phyloP scores from a whole-genome alignment of 371 early-diverging fungal genomes.

The Mortierella sp. region DNA sequence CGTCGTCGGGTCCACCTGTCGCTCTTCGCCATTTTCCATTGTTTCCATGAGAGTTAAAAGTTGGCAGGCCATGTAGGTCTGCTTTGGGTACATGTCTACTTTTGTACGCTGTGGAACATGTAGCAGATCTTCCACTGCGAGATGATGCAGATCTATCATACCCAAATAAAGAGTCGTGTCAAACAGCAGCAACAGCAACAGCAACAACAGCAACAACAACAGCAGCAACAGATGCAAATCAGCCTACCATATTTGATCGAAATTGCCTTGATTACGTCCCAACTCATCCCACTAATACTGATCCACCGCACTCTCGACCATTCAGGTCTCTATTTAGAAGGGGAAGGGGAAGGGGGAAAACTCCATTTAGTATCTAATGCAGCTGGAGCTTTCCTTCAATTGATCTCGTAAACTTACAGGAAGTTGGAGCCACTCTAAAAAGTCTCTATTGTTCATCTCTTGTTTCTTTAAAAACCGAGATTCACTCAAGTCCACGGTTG shows the following conservation, averaged over 20 bases:
- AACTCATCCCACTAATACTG: slow-evolving; percentile 60
- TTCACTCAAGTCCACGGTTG: slow-evolving; percentile 32
- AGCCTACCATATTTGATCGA: slow-evolving; percentile 50
- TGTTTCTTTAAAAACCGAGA: slow-evolving; percentile 6
- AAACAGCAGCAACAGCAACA: too few relatives aligned
- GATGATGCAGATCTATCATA: slow-evolving; percentile 55
- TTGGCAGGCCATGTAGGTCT: slow-evolving; percentile 47
- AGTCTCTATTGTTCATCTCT: slow-evolving; percentile 29
- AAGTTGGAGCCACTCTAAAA: slow-evolving; percentile 33
- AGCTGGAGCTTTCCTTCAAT: background rate
- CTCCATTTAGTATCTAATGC: background rate
- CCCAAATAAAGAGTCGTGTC: too few relatives aligned
- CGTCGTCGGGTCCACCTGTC: slow-evolving; percentile 22
- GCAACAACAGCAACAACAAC: background rate
- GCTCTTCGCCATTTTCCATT: slow-evolving; percentile 20
- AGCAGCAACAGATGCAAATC: too few relatives aligned
- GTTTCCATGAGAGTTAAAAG: slow-evolving; percentile 48
- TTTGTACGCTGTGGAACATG: slow-evolving; percentile 56
- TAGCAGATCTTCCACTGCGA: slow-evolving; percentile 58
- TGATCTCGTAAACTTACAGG: slow-evolving; percentile 15
- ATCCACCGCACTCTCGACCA: slow-evolving; percentile 60
- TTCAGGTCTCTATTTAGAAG: slow-evolving; percentile 42
- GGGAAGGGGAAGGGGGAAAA: background rate
- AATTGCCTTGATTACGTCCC: slow-evolving; percentile 58
- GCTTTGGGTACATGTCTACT: slow-evolving; percentile 51